Conservation (phyloP, 2,329 filamentous ascomycete species). For the Verticillium nubilum region DNA sequence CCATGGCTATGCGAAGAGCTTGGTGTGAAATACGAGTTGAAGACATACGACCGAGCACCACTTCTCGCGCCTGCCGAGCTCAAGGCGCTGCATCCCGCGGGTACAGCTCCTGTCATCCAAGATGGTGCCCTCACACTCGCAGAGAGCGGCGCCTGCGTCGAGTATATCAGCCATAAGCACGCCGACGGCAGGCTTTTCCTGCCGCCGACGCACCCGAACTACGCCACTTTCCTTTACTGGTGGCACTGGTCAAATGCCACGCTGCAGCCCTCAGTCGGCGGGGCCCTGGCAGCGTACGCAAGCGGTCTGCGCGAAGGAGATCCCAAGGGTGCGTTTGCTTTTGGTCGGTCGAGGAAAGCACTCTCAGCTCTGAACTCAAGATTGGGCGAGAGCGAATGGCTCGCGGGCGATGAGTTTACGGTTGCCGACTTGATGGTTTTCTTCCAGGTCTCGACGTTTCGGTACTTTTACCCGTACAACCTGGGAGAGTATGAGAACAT, state of each 20-base stretch:
- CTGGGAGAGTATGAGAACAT: constrained; percentile 36
- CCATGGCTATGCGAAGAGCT: constrained; percentile 14
- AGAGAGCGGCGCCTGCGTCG: constrained; percentile 54
- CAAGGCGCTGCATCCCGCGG: constrained; percentile 33
- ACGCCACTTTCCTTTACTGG: constrained; percentile 60
- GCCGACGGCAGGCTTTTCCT: constrained; percentile 43
- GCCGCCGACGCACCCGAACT: constrained; percentile 32
- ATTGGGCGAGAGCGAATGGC: constrained; percentile 41
- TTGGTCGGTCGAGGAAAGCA: neutral
- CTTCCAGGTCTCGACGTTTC: constrained; percentile 56
- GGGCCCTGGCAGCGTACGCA: constrained; percentile 27
- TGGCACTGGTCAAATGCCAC: constrained; percentile 51
- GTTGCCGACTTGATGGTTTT: constrained; percentile 62
- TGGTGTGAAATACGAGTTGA: constrained; percentile 9
- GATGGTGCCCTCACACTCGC: constrained; percentile 49
- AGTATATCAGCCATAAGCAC: constrained; percentile 56
- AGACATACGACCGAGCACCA: constrained; percentile 1
- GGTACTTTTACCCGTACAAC: constrained; percentile 41
- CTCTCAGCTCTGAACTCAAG: constrained; percentile 36
- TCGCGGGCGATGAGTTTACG: constrained; percentile 58
- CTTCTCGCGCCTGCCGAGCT: neutral
- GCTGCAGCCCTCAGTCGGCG: constrained; percentile 31
- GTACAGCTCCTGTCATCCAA: constrained; percentile 55
- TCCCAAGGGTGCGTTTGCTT: constrained; percentile 15
- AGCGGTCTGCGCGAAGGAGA: constrained; percentile 4